These are phyloP conservation scores for Aspergillus aculeatinus DNA, from an alignment of 2,329 filamentous ascomycete genomes.

Conservation along the genomic window DNA sequence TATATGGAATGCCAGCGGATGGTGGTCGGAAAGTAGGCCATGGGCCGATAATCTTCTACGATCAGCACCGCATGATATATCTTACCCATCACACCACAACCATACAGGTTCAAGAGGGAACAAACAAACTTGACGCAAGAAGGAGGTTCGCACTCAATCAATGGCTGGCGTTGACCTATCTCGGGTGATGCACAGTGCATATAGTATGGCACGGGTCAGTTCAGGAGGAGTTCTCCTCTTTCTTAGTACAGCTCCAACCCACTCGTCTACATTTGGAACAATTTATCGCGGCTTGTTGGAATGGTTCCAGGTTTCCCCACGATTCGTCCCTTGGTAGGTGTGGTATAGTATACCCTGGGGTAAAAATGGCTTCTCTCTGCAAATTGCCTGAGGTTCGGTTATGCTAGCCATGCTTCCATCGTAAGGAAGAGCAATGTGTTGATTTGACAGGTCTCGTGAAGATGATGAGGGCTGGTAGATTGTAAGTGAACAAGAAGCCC, in stretches of 20 bases:
- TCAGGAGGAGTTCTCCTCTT: neutral
- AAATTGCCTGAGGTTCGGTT: neutral
- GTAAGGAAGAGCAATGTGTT: neutral
- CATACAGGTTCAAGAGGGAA: neutral
- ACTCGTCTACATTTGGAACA: neutral
- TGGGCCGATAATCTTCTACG: neutral
- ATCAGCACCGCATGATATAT: neutral
- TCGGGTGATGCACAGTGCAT: neutral
- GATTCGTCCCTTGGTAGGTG: neutral
- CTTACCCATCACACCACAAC: neutral
- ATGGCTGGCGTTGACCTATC: neutral
- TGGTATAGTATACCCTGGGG: neutral
- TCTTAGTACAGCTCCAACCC: neutral
- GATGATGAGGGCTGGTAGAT: neutral
- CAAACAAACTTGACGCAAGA: neutral
- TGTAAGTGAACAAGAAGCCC: neutral
- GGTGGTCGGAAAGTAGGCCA: neutral
- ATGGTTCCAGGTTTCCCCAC: slow-evolving; percentile 4
- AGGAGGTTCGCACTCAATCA: neutral
- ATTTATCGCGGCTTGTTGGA: neutral
- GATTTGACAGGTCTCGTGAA: neutral
- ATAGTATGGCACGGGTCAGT: neutral
- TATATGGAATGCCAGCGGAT: neutral
- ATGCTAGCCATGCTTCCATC: neutral
- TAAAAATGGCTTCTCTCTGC: neutral